phyloP scores from a whole-genome alignment of 179 eudicot species.

The Beta lomatogona region DNA sequence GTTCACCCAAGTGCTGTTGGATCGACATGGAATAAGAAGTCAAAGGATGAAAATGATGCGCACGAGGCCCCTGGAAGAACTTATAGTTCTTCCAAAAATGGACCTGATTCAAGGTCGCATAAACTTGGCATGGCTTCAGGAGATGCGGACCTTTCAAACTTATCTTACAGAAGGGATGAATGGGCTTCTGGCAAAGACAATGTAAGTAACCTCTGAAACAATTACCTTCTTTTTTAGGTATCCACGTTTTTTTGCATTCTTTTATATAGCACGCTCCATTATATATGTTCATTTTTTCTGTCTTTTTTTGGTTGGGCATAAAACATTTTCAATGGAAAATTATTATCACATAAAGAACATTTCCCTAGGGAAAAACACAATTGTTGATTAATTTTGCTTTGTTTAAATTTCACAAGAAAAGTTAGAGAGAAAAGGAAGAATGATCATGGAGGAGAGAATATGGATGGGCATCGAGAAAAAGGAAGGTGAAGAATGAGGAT shows the following conservation, averaged over 20 bases:
- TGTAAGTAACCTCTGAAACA: slow-evolving; percentile 29
- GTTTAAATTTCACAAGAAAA: too few relatives aligned
- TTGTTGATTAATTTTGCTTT: too few relatives aligned
- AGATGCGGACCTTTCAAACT: slow-evolving; percentile 25
- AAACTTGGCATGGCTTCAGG: slow-evolving; percentile 27
- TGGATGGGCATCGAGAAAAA: too few relatives aligned
- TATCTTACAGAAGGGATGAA: slow-evolving; percentile 37
- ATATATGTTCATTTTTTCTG: background rate
- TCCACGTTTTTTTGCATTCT: background rate
- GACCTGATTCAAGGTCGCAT: slow-evolving; percentile 30
- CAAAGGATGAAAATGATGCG: slow-evolving; percentile 31
- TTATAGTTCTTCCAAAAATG: slow-evolving; percentile 25
- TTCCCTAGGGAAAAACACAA: too few relatives aligned
- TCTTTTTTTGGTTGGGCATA: too few relatives aligned
- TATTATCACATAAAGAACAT: too few relatives aligned
- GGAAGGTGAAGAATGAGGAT: too few relatives aligned
- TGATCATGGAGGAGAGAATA: too few relatives aligned
- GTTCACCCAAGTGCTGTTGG: slow-evolving; percentile 48
- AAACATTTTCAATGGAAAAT: too few relatives aligned
- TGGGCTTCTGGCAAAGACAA: slow-evolving; percentile 40
- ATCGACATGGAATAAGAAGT: slow-evolving; percentile 37
- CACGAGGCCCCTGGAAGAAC: slow-evolving; percentile 21
- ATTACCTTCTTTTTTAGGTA: background rate
- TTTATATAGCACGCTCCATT: background rate
- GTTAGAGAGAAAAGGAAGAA: too few relatives aligned